phyloP scores from a whole-genome alignment of 768 basidiomycete species.

The Trametes punicea region DNA sequence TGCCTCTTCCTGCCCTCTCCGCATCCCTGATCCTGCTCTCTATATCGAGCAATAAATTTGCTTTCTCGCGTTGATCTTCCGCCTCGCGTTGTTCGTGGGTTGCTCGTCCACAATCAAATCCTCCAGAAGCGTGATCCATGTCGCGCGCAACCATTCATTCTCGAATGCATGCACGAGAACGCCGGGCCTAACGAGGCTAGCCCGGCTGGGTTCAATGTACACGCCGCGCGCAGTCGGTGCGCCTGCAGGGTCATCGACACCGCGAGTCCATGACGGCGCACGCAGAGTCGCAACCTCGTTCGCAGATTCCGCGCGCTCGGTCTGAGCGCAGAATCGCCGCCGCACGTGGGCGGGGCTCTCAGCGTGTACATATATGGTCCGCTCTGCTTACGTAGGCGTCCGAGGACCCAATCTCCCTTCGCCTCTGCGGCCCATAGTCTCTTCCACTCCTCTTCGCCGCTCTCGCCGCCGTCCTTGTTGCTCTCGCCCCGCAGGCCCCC shows the following conservation, averaged over 20 bases:
- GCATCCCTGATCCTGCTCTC: too few relatives aligned
- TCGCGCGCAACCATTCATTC: too few relatives aligned
- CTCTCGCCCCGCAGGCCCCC: neutral
- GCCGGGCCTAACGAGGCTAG: slow-evolving; percentile 1
- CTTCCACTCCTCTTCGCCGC: neutral
- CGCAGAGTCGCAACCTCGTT: too few relatives aligned
- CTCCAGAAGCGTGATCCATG: neutral
- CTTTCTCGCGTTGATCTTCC: too few relatives aligned
- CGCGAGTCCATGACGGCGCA: too few relatives aligned
- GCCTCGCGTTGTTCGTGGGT: neutral
- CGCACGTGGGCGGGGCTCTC: slow-evolving; percentile 9
- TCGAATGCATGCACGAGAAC: neutral
- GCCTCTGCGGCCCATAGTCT: slow-evolving; percentile 2
- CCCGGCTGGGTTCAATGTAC: neutral
- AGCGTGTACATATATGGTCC: slow-evolving; percentile 17
- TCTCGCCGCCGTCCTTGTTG: neutral
- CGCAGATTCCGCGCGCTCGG: slow-evolving; percentile 1
- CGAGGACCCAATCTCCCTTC: slow-evolving; percentile 12
- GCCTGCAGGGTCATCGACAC: neutral
- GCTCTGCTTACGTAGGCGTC: slow-evolving; percentile 20
- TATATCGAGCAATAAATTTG: too few relatives aligned
- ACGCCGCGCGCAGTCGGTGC: too few relatives aligned
- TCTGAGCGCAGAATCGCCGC: slow-evolving; percentile 12
- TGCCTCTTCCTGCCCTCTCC: too few relatives aligned
- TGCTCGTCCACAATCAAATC: neutral